These are phyloP conservation scores for Takakia lepidozioides DNA, from an alignment of 225 moss, liverwort and hornwort genomes.

Conservation along the genomic window DNA sequence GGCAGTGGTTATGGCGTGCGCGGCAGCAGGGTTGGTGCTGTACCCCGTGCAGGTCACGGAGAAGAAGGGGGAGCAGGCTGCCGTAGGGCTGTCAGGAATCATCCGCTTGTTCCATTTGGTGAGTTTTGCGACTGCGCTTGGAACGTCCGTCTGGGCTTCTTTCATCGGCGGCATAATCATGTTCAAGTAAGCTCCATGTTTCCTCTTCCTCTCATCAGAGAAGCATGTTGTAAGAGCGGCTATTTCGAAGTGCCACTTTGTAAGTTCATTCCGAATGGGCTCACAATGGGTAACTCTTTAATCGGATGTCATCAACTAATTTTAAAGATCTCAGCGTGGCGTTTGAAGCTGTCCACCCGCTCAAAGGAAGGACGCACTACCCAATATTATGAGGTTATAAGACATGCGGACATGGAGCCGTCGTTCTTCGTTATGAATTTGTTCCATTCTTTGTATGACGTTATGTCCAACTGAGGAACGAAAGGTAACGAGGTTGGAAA, in stretches of 20 bases:
- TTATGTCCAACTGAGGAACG: too few species aligned
- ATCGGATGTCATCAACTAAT: too few species aligned
- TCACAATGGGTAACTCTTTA: too few species aligned
- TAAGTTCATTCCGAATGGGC: not conserved
- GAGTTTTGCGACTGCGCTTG: constrained; percentile 67
- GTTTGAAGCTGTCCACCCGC: not conserved
- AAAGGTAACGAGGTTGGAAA: too few species aligned
- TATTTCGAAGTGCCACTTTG: not conserved
- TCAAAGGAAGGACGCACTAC: not conserved
- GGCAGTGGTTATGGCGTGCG: constrained; percentile 40
- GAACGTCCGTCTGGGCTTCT: constrained; percentile 62
- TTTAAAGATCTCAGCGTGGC: too few species aligned
- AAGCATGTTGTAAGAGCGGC: not conserved
- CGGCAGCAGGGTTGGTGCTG: constrained; percentile 56
- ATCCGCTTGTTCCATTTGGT: constrained; percentile 53
- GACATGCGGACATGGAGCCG: too few species aligned
- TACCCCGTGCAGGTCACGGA: constrained; percentile 20
- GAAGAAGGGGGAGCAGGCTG: constrained; percentile 7
- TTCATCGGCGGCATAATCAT: constrained; percentile 91
- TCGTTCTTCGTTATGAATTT: too few species aligned
- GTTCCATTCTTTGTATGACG: too few species aligned
- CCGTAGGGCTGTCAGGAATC: constrained; percentile 25
- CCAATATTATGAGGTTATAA: too few species aligned
- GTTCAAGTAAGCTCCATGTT: constrained; percentile 47
- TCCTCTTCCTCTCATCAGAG: not conserved